Conservation (phyloP, 768 basidiomycete species). For the Mycena maculata region DNA sequence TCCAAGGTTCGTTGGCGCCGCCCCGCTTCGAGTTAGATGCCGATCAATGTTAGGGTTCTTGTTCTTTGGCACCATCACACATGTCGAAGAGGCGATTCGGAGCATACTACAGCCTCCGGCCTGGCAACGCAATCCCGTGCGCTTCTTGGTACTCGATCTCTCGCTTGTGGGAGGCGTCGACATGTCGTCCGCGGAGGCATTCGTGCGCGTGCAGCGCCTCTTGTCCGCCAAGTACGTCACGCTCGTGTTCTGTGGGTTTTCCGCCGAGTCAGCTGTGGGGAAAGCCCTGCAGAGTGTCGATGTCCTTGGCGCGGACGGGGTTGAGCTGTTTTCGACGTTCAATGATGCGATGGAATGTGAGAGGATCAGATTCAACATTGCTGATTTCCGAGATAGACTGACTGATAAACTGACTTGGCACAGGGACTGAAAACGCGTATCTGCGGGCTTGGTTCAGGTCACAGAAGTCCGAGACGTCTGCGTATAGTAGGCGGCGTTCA, state of each 20-base stretch:
- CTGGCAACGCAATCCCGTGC: conserved; percentile 82
- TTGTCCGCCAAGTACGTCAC: conserved; percentile 80
- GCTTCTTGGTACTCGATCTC: conserved; percentile 92
- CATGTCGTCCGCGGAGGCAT: conserved; percentile 94
- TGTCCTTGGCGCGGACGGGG: conserved; percentile 78
- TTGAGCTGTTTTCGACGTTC: conserved; percentile 84
- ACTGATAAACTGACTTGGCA: conserved; percentile 31
- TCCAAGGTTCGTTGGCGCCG: conserved; percentile 70
- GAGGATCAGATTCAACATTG: conserved; percentile 36
- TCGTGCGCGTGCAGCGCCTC: conserved; percentile 89
- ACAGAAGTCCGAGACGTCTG: conserved; percentile 66
- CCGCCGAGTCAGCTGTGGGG: conserved; percentile 70
- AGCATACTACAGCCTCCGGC: conserved; percentile 74
- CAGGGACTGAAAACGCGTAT: conserved; percentile 95
- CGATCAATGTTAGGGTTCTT: conserved; percentile 69
- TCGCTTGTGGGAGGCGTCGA: conserved; percentile 90
- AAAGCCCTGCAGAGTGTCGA: conserved; percentile 83
- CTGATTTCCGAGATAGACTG: not conserved
- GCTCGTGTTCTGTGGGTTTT: conserved; percentile 90
- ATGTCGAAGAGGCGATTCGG: conserved; percentile 90
- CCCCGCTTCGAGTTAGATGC: not conserved
- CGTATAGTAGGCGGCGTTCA: conserved; percentile 52
- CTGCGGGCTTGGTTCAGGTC: conserved; percentile 81
- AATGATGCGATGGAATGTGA: conserved; percentile 94
- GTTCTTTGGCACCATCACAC: conserved; percentile 93